Evolutionary conservation across 192 early-diverging fungal species (phyloP).

Genomic region (Anaeromyces robustus): DNA sequence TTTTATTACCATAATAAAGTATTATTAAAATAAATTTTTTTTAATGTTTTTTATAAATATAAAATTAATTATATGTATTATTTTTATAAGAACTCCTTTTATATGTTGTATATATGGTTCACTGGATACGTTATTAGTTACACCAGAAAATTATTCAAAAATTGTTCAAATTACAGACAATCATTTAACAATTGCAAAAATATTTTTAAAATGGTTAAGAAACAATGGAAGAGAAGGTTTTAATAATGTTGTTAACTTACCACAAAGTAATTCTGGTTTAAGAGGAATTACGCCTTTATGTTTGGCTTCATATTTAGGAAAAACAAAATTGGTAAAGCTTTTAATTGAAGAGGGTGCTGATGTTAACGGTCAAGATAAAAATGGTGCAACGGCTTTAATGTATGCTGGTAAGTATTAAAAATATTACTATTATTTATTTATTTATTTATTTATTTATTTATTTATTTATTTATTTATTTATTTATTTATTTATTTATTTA

Average conservation of each 20-base stretch:
- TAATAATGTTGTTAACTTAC: slow-evolving; percentile 23
- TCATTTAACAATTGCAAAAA: slow-evolving; percentile 31
- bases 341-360: slow-evolving; percentile 46
- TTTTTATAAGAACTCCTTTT: slow-evolving; percentile 40
- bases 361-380: slow-evolving; percentile 40
- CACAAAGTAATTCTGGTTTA: slow-evolving; percentile 32
- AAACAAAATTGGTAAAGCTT: slow-evolving; percentile 29
- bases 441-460: too few relatives aligned
- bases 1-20: too few relatives aligned
- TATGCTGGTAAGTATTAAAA: slow-evolving; percentile 34
- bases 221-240: not conserved
- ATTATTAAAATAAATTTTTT: too few relatives aligned
- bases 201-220: slow-evolving; percentile 18
- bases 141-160: slow-evolving; percentile 26
- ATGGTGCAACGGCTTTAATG: slow-evolving; percentile 51
- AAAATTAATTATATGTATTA: too few relatives aligned
- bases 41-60: too few relatives aligned
- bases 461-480: too few relatives aligned
- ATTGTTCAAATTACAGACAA: slow-evolving; percentile 30
- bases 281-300: slow-evolving; percentile 49
- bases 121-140: slow-evolving; percentile 33
- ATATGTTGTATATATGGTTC: slow-evolving; percentile 44
- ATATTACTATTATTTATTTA: too few relatives aligned
- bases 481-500: too few relatives aligned
- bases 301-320: slow-evolving; percentile 49